Percentiles rank a stretch among this genome's conserved stretches.
phyloP scores from a whole-genome alignment of 148 eudicot species.

The Heliosperma pusillum region DNA sequence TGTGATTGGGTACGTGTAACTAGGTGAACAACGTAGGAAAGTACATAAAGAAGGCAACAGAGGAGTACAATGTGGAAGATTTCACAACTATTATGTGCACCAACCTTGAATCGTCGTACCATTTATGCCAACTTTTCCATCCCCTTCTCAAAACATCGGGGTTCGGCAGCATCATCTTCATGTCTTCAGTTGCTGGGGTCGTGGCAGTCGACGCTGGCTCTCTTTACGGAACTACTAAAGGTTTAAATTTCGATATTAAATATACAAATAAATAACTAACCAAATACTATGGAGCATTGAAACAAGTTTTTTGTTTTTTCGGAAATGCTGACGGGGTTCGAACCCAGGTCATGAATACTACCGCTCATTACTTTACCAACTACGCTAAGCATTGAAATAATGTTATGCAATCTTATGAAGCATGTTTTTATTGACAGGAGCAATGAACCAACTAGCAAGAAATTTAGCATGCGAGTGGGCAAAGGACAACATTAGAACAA shows the following conservation, averaged over 20 bases:
- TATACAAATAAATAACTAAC: too few relatives aligned
- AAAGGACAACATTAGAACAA: conserved; percentile 59
- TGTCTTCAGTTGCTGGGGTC: conserved; percentile 46
- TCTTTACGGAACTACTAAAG: conserved; percentile 46
- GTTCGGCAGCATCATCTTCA: conserved; percentile 44
- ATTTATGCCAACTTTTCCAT: conserved; percentile 50
- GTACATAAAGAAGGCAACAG: conserved; percentile 23
- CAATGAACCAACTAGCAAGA: conserved; percentile 29
- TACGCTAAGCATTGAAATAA: too few relatives aligned
- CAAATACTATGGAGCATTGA: too few relatives aligned
- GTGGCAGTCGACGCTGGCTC: conserved; percentile 33
- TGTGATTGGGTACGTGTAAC: neutral
- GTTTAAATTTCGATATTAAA: conserved; percentile 15
- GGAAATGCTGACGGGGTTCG: too few relatives aligned
- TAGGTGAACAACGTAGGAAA: conserved; percentile 53
- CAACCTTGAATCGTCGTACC: conserved; percentile 50
- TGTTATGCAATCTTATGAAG: too few relatives aligned
- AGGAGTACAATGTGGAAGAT: conserved; percentile 34
- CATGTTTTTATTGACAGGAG: conserved; percentile 24
- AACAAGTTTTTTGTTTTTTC: too few relatives aligned
- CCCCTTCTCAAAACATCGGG: conserved; percentile 55
- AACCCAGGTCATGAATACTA: too few relatives aligned
- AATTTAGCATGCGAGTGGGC: conserved; percentile 74
- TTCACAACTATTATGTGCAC: conserved; percentile 33
- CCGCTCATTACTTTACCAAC: too few relatives aligned